Percentiles rank a stretch among this genome's conserved stretches.
Evolutionary conservation across 2,329 filamentous ascomycete genomes (phyloP).

Genomic region (Cercospora canescens): DNA sequence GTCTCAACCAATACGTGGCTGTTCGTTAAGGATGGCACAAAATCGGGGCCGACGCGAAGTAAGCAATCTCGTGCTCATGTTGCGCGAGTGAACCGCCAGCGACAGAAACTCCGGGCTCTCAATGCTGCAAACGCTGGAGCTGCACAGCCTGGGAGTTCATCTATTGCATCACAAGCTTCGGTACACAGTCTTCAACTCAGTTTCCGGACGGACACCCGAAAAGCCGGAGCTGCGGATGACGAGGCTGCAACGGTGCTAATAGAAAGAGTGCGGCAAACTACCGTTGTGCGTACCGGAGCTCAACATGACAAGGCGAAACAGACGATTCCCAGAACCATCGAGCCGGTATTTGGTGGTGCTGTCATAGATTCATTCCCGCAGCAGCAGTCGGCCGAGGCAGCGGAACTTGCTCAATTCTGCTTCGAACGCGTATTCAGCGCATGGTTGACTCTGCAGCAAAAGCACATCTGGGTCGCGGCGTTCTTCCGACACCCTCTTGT

Average conservation of each 20-base stretch:
- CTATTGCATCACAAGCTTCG: neutral
- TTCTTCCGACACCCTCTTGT: slow-evolving; percentile 16
- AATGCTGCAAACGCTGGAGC: neutral
- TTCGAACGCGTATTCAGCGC: slow-evolving; percentile 11
- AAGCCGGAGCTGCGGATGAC: neutral
- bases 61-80: slow-evolving; percentile 20
- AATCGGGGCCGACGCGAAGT: slow-evolving; percentile 7
- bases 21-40: slow-evolving; percentile 15
- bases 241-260: neutral
- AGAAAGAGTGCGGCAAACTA: neutral
- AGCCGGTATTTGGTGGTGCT: slow-evolving; percentile 16
- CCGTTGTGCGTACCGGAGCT: neutral
- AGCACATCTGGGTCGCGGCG: slow-evolving; percentile 15
- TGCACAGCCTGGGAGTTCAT: neutral
- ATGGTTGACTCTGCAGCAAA: slow-evolving; percentile 6
- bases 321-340: slow-evolving; percentile 1
- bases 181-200: neutral
- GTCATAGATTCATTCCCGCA: slow-evolving; percentile 8
- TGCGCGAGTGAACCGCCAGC: slow-evolving; percentile 17
- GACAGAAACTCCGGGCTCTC: slow-evolving; percentile 13
- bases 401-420: slow-evolving; percentile 15
- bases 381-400: slow-evolving; percentile 7
- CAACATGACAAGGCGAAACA: neutral
- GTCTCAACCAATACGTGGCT: slow-evolving; percentile 1
- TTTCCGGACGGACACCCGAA: neutral